A percentile compares a stretch with the other conserved stretches of the same genome.
Conservation (phyloP, 257 asterid genomes). For the Nemophila menziesii region DNA sequence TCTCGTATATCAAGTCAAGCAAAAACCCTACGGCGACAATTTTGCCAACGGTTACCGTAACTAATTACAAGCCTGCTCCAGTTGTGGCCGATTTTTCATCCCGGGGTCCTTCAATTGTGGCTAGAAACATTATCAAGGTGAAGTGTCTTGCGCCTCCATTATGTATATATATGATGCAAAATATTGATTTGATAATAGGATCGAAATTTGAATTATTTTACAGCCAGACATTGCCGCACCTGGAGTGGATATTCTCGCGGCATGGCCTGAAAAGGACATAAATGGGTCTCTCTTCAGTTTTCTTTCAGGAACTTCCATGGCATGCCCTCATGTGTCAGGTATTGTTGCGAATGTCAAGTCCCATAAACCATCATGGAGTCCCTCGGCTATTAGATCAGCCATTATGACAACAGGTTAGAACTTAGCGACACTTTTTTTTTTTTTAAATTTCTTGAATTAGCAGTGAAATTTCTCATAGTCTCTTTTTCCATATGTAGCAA, state of each 20-base stretch:
- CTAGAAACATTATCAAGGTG: conserved; percentile 57
- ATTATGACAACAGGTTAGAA: conserved; percentile 59
- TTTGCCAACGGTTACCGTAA: conserved; percentile 33
- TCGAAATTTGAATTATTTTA: conserved; percentile 12
- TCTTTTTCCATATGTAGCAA: conserved; percentile 30
- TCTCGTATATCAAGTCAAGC: conserved; percentile 45
- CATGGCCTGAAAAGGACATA: conserved; percentile 52
- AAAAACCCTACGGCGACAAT: conserved; percentile 55
- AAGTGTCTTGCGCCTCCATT: background rate
- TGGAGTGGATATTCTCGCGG: conserved; percentile 75
- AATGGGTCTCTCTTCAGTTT: conserved; percentile 23
- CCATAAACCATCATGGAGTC: conserved; percentile 48
- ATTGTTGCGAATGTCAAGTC: conserved; percentile 44
- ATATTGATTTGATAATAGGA: background rate
- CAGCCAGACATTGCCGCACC: conserved; percentile 89
- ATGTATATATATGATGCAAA: background rate
- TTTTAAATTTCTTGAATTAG: background rate
- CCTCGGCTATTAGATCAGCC: conserved; percentile 54
- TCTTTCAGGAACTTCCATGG: conserved; percentile 53
- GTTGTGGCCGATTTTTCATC: conserved; percentile 55
- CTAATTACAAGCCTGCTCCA: conserved; percentile 57
- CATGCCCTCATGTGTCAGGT: conserved; percentile 58
- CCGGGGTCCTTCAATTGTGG: conserved; percentile 39
- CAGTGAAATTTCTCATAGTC: background rate
- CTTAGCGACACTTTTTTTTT: conserved; percentile 11